Evolutionary conservation across 2,329 filamentous ascomycete species (phyloP), one percentile per base, ranked within the genome.

Genomic region (Botryotinia convoluta): DNA sequence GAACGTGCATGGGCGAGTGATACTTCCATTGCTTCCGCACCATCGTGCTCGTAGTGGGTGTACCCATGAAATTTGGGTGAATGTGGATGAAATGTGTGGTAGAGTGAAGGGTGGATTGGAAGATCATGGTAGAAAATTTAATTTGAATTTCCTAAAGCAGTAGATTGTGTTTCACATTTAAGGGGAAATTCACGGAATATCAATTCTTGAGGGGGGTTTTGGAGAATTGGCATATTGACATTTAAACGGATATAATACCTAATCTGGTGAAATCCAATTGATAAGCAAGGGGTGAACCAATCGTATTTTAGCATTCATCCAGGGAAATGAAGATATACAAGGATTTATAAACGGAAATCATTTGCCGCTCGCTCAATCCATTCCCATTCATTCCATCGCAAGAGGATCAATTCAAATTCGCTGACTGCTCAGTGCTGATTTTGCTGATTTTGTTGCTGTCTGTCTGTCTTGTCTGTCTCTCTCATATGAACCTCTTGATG

Each of bases 141-240:
- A 48, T 48, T 69, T 12, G 32, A 57, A 42, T n/a, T 57, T 57
- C 32, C 32, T 2, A 57, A 22, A 39, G n/a, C 16, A 26, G 12
- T 12, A 39, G 37, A 57, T 69, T n/a, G 37, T 48, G 65, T 69
- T 57, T 69, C 65, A 57, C 0, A 69, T 22, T 69, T 42, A 39
- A 54, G 45, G 65, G 65, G 65, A 44, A 69, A 37, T 48, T 29
- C 60, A 63, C 37, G 60, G 37, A n/a, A 20, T n/a, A 29, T 42
- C 26, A 63, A 29, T 57, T 57, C n/a, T 29, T 1, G 51, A 57
- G 51, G 51, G 3, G n/a, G n/a, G n/a, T 57, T 57, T 57, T 29
- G n/a, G n/a, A 63, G 60, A 63, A 63, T 42, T 63, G 26, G 37
- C 60, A 61, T 22, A 35, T 61, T 61, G 59, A 26, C 32, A 61